These are phyloP conservation scores for Metschnikowia dekortorum DNA, from an alignment of 805 yeast species.

Conservation along the genomic window DNA sequence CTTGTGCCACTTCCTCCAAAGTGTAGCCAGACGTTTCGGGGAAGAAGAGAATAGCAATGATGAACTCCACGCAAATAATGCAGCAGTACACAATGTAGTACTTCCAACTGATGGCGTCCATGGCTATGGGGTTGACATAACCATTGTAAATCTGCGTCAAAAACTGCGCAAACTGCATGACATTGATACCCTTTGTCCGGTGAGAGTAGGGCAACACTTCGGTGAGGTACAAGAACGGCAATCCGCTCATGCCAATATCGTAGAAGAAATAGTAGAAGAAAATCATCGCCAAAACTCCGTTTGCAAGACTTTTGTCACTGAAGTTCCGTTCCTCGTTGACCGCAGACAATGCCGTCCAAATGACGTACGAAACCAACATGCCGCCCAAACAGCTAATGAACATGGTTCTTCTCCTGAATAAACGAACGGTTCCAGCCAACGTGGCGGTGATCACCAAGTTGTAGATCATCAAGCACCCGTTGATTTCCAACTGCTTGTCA, in stretches of 20 bases:
- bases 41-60: slow-evolving; percentile 28
- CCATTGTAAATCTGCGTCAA: slow-evolving; percentile 21
- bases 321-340: slow-evolving; percentile 39
- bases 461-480: slow-evolving; percentile 37
- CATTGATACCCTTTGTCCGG: slow-evolving; percentile 39
- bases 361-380: slow-evolving; percentile 35
- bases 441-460: slow-evolving; percentile 30
- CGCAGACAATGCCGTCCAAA: slow-evolving; percentile 46
- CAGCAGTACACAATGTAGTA: slow-evolving; percentile 41
- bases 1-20: slow-evolving; percentile 40
- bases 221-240: slow-evolving; percentile 44
- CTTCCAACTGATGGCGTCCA: slow-evolving; percentile 40
- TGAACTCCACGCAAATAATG: slow-evolving; percentile 25
- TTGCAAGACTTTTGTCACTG: slow-evolving; percentile 36
- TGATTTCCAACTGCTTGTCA: slow-evolving; percentile 40
- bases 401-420: slow-evolving; percentile 33
- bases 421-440: slow-evolving; percentile 19
- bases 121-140: slow-evolving; percentile 29
- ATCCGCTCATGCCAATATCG: slow-evolving; percentile 41
- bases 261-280: slow-evolving; percentile 43
- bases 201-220: slow-evolving; percentile 37
- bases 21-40: slow-evolving; percentile 43
- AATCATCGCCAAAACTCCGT: slow-evolving; percentile 49
- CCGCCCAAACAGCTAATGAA: slow-evolving; percentile 31
- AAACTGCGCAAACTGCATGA: slow-evolving; percentile 22